These are phyloP conservation scores for Hortaea sp. DNA, from an alignment of 2,329 filamentous ascomycete species.

Conservation along the genomic window DNA sequence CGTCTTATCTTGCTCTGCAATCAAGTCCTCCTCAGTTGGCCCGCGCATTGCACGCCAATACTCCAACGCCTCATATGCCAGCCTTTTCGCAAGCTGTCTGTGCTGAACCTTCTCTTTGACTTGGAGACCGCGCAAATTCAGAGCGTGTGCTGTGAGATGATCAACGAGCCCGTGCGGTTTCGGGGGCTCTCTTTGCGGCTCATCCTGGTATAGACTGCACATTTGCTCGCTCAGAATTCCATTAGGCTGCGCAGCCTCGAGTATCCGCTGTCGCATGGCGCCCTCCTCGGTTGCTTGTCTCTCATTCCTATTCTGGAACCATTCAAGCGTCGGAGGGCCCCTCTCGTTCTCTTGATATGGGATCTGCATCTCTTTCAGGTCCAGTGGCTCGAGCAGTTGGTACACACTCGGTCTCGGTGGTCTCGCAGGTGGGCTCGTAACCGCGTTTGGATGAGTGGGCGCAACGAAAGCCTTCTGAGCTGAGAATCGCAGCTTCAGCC, in stretches of 20 bases:
- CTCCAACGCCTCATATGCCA: conserved; percentile 69
- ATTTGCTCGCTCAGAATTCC: conserved; percentile 60
- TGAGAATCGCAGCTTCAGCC: conserved; percentile 20
- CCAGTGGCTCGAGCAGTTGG: conserved; percentile 23
- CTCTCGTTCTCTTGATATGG: conserved; percentile 23
- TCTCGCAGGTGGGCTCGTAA: conserved; percentile 14
- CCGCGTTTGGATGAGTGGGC: conserved; percentile 23
- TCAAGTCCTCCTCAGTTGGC: conserved; percentile 69
- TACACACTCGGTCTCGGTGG: conserved; percentile 21
- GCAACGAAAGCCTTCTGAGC: conserved; percentile 10
- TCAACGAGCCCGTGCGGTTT: conserved; percentile 80
- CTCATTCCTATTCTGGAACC: conserved; percentile 13
- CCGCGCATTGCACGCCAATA: conserved; percentile 66
- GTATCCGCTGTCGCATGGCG: conserved; percentile 41
- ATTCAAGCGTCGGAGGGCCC: conserved; percentile 17
- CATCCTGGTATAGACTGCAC: conserved; percentile 46
- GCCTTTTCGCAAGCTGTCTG: conserved; percentile 61
- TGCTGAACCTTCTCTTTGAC: conserved; percentile 70
- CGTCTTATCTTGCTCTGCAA: conserved; percentile 60
- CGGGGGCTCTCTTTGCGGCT: conserved; percentile 57
- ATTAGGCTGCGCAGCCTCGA: conserved; percentile 63
- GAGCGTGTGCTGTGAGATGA: conserved; percentile 68
- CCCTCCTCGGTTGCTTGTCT: conserved; percentile 20
- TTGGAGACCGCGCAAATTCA: conserved; percentile 73
- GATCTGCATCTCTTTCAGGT: conserved; percentile 24